A percentile compares a stretch with the other conserved stretches of the same genome.
Evolutionary conservation across 164 flowering plant species (phyloP).

Genomic region (Magnolia changhungtana): DNA sequence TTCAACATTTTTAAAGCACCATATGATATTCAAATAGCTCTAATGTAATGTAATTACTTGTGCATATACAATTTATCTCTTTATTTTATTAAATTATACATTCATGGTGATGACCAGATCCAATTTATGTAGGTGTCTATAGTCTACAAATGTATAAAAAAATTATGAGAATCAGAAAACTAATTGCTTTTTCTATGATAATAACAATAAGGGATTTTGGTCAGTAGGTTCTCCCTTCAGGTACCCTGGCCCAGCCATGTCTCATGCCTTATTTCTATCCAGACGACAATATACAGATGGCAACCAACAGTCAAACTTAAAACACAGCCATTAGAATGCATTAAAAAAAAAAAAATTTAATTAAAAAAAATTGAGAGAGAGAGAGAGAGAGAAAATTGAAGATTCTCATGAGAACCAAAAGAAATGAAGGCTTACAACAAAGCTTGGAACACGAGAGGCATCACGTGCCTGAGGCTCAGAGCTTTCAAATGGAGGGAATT

Average conservation of each 20-base stretch:
- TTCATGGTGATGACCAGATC: not conserved
- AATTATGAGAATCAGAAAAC: not conserved
- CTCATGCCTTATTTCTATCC: not conserved
- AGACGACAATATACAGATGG: no score
- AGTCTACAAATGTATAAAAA: not conserved
- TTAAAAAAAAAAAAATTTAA: no score
- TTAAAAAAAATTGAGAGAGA: no score
- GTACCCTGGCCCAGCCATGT: not conserved
- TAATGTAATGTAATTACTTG: no score
- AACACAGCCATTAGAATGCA: no score
- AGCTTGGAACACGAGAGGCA: conserved; percentile 56
- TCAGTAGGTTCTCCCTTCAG: not conserved
- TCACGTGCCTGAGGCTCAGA: conserved; percentile 73
- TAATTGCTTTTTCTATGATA: not conserved
- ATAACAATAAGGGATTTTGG: not conserved
- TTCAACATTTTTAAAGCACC: no score
- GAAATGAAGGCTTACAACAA: conserved; percentile 51
- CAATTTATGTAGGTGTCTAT: not conserved
- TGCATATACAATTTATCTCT: no score
- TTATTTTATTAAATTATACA: no score
- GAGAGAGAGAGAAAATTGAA: not conserved
- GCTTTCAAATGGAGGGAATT: conserved; percentile 56
- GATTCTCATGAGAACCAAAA: not conserved
- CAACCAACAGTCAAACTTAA: not conserved
- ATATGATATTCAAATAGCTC: no score